Conservation (phyloP, 2,329 filamentous ascomycete genomes). For the Nigrospora sphaerica region DNA sequence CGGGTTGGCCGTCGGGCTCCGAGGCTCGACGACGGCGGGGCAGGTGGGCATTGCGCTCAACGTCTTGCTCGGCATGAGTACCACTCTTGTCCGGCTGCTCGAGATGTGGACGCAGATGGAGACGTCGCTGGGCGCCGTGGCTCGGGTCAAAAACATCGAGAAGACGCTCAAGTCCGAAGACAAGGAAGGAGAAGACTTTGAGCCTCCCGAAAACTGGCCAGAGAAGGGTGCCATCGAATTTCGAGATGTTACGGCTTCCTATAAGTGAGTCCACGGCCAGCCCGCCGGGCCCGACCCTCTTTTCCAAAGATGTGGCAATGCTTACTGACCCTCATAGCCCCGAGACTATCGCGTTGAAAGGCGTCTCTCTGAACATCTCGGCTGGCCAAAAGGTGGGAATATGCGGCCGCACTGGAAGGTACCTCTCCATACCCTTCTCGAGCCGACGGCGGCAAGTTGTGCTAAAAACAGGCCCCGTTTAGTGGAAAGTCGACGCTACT, state of each 20-base stretch:
- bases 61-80: constrained; percentile 2
- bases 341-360: too few relatives aligned
- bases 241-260: neutral
- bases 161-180: neutral
- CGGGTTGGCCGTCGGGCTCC: constrained; percentile 7
- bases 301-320: neutral
- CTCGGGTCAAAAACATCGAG: constrained; percentile 2
- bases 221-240: neutral
- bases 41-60: constrained; percentile 10
- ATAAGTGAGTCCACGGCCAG: neutral
- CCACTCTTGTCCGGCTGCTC: neutral
- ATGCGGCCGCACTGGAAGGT: constrained; percentile 24
- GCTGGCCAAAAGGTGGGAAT: constrained; percentile 24
- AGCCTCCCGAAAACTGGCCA: constrained; percentile 1
- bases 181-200: neutral
- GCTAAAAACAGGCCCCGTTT: too few relatives aligned
- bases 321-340: too few relatives aligned
- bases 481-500: neutral
- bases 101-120: constrained; percentile 2
- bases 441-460: too few relatives aligned
- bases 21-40: constrained; percentile 6
- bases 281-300: neutral
- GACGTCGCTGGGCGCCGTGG: constrained; percentile 4
- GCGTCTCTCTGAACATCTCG: constrained; percentile 6
- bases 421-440: neutral